phyloP scores from a whole-genome alignment of 2,329 filamentous ascomycete genomes.

The Akanthomyces lecanii region DNA sequence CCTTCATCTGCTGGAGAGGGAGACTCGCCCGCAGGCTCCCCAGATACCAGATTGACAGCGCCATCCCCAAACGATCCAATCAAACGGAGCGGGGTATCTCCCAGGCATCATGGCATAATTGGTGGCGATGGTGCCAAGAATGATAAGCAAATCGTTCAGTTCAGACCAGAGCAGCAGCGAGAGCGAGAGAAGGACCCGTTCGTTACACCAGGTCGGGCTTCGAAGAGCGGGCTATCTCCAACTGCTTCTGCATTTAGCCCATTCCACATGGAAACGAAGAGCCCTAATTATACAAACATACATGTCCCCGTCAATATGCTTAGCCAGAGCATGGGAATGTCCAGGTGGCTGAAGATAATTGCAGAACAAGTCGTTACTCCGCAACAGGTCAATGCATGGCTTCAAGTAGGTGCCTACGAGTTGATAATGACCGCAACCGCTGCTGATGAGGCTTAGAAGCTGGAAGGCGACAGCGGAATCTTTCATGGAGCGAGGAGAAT shows the following conservation, averaged over 20 bases:
- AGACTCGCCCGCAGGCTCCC: conserved; percentile 59
- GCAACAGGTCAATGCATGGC: conserved; percentile 39
- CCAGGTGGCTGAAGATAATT: conserved; percentile 42
- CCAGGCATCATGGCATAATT: background rate
- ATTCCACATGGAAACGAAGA: conserved; percentile 19
- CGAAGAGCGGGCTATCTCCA: conserved; percentile 51
- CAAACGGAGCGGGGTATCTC: background rate
- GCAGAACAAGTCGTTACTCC: conserved; percentile 28
- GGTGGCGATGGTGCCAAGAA: background rate
- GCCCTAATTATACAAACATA: conserved; percentile 21
- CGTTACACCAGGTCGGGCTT: conserved; percentile 35
- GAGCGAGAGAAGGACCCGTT: conserved; percentile 51
- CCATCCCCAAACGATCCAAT: conserved; percentile 57
- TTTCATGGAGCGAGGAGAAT: conserved; percentile 37
- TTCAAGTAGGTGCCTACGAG: conserved; percentile 38
- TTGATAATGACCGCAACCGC: background rate
- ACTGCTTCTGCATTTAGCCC: conserved; percentile 61
- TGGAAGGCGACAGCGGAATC: conserved; percentile 30
- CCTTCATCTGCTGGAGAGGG: conserved; percentile 50
- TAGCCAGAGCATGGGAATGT: conserved; percentile 45
- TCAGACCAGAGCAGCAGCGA: conserved; percentile 20
- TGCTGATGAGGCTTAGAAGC: conserved; percentile 30
- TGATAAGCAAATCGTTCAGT: background rate
- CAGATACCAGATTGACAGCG: conserved; percentile 58
- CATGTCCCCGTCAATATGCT: conserved; percentile 32